phyloP scores from a whole-genome alignment of 1,139 yeast species.

The Diutina catenulata region DNA sequence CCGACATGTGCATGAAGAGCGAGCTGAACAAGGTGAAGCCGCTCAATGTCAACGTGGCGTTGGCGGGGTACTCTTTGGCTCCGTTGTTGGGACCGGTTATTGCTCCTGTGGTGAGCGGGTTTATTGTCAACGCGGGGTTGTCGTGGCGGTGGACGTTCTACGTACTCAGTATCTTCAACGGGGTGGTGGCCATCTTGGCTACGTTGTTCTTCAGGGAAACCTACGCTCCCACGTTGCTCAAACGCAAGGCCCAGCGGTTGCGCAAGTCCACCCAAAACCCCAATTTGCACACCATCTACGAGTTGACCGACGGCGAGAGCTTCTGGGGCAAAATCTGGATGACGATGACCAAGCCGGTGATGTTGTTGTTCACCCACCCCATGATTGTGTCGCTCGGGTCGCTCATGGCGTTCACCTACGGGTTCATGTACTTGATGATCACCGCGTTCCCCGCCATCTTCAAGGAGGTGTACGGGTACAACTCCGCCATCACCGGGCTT shows the following conservation, averaged over 20 bases:
- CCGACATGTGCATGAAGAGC: slow-evolving; percentile 5
- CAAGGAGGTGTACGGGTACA: slow-evolving; percentile 32
- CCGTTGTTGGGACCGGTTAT: slow-evolving; percentile 43
- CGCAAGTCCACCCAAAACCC: slow-evolving; percentile 25
- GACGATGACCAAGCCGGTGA: slow-evolving; percentile 41
- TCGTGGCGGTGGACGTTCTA: slow-evolving; percentile 35
- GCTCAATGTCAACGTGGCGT: slow-evolving; percentile 16
- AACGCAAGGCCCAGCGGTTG: slow-evolving; percentile 19
- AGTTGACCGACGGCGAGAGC: slow-evolving; percentile 18
- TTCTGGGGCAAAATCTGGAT: slow-evolving; percentile 18
- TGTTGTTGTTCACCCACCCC: slow-evolving; percentile 42
- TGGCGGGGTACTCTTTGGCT: slow-evolving; percentile 33
- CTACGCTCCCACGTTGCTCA: slow-evolving; percentile 27
- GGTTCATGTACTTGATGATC: slow-evolving; percentile 49
- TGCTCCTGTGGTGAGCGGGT: slow-evolving; percentile 1
- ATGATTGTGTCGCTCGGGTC: slow-evolving; percentile 28
- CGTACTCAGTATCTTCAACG: slow-evolving; percentile 31
- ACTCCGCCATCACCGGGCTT: slow-evolving; percentile 40
- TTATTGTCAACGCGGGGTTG: slow-evolving; percentile 7
- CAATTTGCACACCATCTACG: slow-evolving; percentile 32
- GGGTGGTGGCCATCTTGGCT: slow-evolving; percentile 24
- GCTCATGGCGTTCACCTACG: slow-evolving; percentile 54
- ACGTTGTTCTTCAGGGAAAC: slow-evolving; percentile 28
- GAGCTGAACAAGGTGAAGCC: background rate
- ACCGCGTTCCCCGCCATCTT: slow-evolving; percentile 48